Base-by-base conservation (phyloP, 495 filamentous ascomycete species). In the Xeromyces bisporus region DNA sequence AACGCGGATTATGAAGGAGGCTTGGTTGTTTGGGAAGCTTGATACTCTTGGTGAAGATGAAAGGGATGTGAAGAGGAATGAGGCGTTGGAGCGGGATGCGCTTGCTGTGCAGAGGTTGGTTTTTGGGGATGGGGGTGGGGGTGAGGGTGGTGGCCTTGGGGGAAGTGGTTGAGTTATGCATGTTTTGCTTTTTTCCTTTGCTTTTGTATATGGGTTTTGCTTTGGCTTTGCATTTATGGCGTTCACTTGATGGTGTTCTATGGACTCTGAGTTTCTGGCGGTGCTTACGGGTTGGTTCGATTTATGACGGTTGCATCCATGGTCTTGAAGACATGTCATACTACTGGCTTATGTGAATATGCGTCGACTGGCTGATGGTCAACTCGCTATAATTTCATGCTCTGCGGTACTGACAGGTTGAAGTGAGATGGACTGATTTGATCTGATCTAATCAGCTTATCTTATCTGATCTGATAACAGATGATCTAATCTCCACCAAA, bases 21-120 rank as follows among this genome's bases (percentile, higher is more conserved):
- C 69, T n/a, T 82, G 77, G 77, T 55, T 80, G 15, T 79, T 77
- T 41, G 77, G 77, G 10, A 66, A 73, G 36, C 56, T 81, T n/a
- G 55, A 78, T 14, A 76, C 73, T 0, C 46, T 79, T 6, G 69
- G 67, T 12, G 62, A 64, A 42, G 47, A 60, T 25, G 50, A 60
- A 26, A 47, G 51, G 21, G 60, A 64, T 31, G 36, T 51, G 2
- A 36, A 50, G 36, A 52, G 60, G 2, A 35, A 50, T 4, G 54
- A 66, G 43, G 56, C 60, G 42, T 54, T 67, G 11, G 69, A 73
- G 41, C 50, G 53, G 20, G 56, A 71, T 36, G 69, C 60, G 3
- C 41, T 39, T 18, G 59, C 53, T 6, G 43, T 69, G 2, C 49
- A 56, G 40, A 59, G 58, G 46, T 61, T 9, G 20, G 20, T 54